Evolutionary conservation across 2,329 filamentous ascomycete species (phyloP).

Genomic region (Westerdykella aurantiaca): DNA sequence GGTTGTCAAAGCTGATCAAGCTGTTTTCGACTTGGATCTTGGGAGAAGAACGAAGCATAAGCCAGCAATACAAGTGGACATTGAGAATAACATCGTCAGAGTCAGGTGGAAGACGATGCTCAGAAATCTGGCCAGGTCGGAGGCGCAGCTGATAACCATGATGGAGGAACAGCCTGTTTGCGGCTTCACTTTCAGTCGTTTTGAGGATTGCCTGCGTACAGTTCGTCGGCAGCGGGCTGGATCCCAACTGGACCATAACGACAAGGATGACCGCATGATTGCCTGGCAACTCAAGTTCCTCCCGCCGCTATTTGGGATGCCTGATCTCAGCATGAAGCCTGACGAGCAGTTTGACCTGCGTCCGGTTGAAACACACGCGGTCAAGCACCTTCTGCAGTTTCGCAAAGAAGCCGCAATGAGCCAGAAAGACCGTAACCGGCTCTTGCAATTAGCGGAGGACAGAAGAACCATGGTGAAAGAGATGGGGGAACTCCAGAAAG

Average conservation of each 20-base stretch:
- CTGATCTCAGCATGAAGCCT: constrained; percentile 1
- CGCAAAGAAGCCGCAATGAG: constrained; percentile 21
- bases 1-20: constrained; percentile 22
- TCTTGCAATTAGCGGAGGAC: constrained; percentile 16
- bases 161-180: constrained; percentile 17
- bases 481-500: constrained; percentile 5
- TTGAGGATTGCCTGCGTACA: constrained; percentile 25
- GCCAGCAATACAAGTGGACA: constrained; percentile 9
- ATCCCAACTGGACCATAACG: constrained; percentile 6
- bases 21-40: constrained; percentile 21
- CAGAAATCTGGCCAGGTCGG: constrained; percentile 18
- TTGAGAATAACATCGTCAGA: constrained; percentile 4
- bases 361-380: constrained; percentile 16
- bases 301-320: constrained; percentile 18
- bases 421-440: constrained; percentile 8
- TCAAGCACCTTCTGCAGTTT: constrained; percentile 14
- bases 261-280: constrained; percentile 11
- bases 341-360: constrained; percentile 6
- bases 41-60: constrained; percentile 3
- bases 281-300: constrained; percentile 20
- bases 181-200: constrained; percentile 15
- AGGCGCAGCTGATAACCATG: constrained; percentile 13
- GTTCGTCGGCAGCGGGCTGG: constrained; percentile 22
- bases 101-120: constrained; percentile 23
- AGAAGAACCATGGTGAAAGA: constrained; percentile 14